Conservation (phyloP, 768 basidiomycete species). For the Russula ochroleuca region DNA sequence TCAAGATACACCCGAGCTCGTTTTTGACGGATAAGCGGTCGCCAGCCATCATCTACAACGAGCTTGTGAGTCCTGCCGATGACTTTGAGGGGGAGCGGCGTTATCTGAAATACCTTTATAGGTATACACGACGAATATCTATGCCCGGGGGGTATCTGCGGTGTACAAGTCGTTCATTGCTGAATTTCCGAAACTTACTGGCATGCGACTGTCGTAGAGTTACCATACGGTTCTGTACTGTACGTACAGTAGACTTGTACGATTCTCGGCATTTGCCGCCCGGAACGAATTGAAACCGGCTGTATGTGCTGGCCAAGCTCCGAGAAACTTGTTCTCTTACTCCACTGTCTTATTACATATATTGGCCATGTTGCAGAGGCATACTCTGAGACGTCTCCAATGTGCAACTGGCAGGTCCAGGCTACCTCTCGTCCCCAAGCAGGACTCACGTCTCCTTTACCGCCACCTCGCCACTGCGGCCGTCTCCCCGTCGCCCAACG, state of each 20-base stretch:
- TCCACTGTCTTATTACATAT: no score
- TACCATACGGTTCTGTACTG: not conserved
- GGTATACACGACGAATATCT: constrained; percentile 80
- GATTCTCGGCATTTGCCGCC: constrained; percentile 12
- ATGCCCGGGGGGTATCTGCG: constrained; percentile 86
- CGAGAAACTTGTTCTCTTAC: not conserved
- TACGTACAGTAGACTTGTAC: not conserved
- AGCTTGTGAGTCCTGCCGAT: constrained; percentile 59
- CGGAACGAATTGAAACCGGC: not conserved
- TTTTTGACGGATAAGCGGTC: constrained; percentile 75
- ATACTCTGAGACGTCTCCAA: constrained; percentile 38
- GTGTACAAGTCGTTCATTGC: constrained; percentile 58
- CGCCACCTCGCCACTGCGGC: constrained; percentile 47
- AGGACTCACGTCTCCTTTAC: constrained; percentile 27
- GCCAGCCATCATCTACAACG: constrained; percentile 87
- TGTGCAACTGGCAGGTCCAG: constrained; percentile 30
- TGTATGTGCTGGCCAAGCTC: constrained; percentile 9
- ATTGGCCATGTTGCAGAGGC: constrained; percentile 39
- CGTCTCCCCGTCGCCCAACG: constrained; percentile 64
- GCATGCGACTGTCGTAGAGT: constrained; percentile 5
- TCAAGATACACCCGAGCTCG: constrained; percentile 93
- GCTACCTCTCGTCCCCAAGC: constrained; percentile 25
- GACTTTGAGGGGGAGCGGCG: not conserved
- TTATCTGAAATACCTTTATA: constrained; percentile 31
- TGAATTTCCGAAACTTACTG: constrained; percentile 24